Evolutionary conservation across 2,329 filamentous ascomycete genomes (phyloP), one percentile per base, ranked within the genome.

Genomic region (Ascochyta lentis): DNA sequence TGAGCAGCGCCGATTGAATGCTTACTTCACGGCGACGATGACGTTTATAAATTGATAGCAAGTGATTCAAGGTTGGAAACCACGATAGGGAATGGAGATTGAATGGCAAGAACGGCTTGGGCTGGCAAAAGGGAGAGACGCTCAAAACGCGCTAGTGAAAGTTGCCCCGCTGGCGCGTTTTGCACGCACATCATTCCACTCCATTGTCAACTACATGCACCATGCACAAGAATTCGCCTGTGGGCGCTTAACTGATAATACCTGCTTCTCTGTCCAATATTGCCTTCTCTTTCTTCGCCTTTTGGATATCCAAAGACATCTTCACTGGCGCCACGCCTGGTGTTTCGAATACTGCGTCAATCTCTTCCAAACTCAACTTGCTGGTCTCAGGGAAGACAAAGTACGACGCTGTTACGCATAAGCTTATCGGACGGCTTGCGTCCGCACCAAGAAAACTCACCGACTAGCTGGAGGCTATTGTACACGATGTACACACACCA

Each of bases 331-430:
- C 56, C 15, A 78, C 72, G 6, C 76, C 77, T 4, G 73, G 71
- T 0, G 78, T 80, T 60, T 80, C 83, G 55, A 87, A 86, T 51
- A 86, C 83, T 39, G 80, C 80, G 60, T 85, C 83, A 46, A 85
- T 85, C 70, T 86, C 83, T 66, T 86, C 83, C 39, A 85, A 73
- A 22, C 76, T 79, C 33, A 83, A 67, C 19, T 75, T 75, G 40
- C 78, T 78, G 10, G 81, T 84, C 65, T 84, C 82, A 0, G 81
- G 82, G 64, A 84, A 84, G 57, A 82, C 73, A 48, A 82, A 82
- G 60, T 81, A 84, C 0, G 75, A 75, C 7, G 77, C 61, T 58
- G 29, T 26, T 6, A 24, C 3, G 24, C 1, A 37, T 58, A n/a
- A 58, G 51, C 23, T 9, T 15, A n/a, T 3, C 15, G 15, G 34